Conservation (phyloP, 306 rosid genomes). For the Ammopiptanthus mongolicus region DNA sequence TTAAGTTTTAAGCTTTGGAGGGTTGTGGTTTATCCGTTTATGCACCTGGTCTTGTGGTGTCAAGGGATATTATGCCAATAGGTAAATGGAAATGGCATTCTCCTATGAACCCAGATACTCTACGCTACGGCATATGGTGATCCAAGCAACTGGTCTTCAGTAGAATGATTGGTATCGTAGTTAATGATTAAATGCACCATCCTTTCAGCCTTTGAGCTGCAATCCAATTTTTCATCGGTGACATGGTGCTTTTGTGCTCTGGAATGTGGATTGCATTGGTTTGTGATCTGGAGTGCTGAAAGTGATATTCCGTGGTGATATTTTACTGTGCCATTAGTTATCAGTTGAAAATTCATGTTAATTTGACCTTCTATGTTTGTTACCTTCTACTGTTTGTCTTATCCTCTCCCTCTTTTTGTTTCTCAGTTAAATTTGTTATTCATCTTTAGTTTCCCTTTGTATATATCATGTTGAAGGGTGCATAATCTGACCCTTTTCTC, state of each 20-base stretch:
- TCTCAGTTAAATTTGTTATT: background rate
- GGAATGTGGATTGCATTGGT: too few relatives aligned
- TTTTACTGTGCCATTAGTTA: background rate
- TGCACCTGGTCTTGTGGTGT: background rate
- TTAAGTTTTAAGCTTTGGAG: background rate
- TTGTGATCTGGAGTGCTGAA: background rate
- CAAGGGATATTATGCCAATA: background rate
- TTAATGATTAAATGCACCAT: background rate
- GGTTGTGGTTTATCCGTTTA: background rate
- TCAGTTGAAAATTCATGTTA: background rate
- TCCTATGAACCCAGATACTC: background rate
- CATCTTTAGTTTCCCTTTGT: background rate
- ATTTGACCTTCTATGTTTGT: background rate
- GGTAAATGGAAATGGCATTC: background rate
- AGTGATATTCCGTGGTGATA: conserved; percentile 1
- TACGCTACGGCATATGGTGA: background rate
- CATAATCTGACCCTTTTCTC: conserved; percentile 15
- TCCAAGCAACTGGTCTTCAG: background rate
- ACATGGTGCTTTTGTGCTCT: background rate
- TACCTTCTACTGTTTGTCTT: background rate
- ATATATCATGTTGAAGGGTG: background rate
- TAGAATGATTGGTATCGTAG: background rate
- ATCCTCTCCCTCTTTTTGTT: background rate
- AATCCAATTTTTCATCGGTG: background rate
- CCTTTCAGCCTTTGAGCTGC: background rate